Conservation (phyloP, 768 basidiomycete species). For the Rhizopogon vulgaris region DNA sequence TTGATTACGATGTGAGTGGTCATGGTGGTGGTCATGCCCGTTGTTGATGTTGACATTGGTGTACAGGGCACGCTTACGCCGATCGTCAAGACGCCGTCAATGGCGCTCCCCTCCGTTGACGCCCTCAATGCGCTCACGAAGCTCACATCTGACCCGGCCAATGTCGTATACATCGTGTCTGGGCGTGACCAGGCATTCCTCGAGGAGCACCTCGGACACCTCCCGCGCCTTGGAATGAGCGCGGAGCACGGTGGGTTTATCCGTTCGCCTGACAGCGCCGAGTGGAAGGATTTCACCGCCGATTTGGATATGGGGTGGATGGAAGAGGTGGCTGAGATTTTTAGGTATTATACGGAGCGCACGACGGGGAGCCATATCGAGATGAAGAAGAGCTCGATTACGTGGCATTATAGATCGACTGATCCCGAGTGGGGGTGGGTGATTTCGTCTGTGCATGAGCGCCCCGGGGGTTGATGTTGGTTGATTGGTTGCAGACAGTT, state of each 20-base stretch:
- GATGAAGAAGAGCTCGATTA: conserved; percentile 94
- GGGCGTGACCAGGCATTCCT: conserved; percentile 93
- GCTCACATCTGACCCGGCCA: conserved; percentile 75
- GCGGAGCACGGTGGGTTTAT: conserved; percentile 97
- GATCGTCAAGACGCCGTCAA: conserved; percentile 89
- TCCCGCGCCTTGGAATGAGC: conserved; percentile 78
- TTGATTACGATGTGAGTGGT: conserved; percentile 86
- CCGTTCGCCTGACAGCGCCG: conserved; percentile 52
- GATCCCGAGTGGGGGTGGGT: conserved; percentile 96
- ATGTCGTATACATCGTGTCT: conserved; percentile 95
- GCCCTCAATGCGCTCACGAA: conserved; percentile 70
- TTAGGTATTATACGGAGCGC: conserved; percentile 93
- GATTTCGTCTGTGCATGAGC: neutral
- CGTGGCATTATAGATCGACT: conserved; percentile 91
- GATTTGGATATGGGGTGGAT: conserved; percentile 97
- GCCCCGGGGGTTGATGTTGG: conserved; percentile 2
- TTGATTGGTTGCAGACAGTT: conserved; percentile 47
- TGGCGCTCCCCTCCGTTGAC: conserved; percentile 72
- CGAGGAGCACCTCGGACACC: conserved; percentile 83
- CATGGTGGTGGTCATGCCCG: neutral
- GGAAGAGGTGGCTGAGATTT: conserved; percentile 91
- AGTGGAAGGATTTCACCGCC: conserved; percentile 89
- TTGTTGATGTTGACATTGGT: conserved; percentile 1
- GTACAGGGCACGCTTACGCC: conserved; percentile 88
- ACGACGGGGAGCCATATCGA: conserved; percentile 97